A percentile compares a stretch with the other conserved stretches of the same genome.
These are phyloP conservation scores for Tulasnella sp. DNA, from an alignment of 768 basidiomycete genomes.

Conservation along the genomic window DNA sequence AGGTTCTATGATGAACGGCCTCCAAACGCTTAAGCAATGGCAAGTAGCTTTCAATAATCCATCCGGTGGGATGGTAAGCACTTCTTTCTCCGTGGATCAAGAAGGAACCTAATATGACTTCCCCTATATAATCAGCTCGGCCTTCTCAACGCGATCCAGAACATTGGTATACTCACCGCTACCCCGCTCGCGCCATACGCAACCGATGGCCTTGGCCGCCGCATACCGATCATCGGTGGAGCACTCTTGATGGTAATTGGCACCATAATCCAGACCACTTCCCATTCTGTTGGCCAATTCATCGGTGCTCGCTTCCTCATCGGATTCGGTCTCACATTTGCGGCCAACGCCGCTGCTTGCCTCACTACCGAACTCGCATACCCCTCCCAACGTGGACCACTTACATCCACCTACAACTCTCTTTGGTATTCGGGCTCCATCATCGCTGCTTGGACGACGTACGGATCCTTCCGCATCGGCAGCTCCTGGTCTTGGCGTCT, in stretches of 20 bases:
- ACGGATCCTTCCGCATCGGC: slow-evolving; percentile 60
- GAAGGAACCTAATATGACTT: background rate
- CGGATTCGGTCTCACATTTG: slow-evolving; percentile 51
- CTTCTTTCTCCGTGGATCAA: background rate
- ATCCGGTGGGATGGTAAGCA: slow-evolving; percentile 30
- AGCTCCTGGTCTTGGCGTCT: slow-evolving; percentile 74
- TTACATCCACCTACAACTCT: slow-evolving; percentile 72
- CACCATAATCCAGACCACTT: slow-evolving; percentile 56
- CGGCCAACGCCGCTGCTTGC: slow-evolving; percentile 66
- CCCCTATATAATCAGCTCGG: slow-evolving; percentile 36
- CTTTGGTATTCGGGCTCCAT: slow-evolving; percentile 82
- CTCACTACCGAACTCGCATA: slow-evolving; percentile 77
- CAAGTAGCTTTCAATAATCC: slow-evolving; percentile 46
- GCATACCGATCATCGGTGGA: slow-evolving; percentile 53
- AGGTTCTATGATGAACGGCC: slow-evolving; percentile 33
- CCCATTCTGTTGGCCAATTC: slow-evolving; percentile 65
- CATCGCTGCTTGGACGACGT: slow-evolving; percentile 72
- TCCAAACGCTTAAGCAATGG: slow-evolving; percentile 61
- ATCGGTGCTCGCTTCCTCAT: slow-evolving; percentile 55
- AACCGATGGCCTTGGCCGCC: slow-evolving; percentile 64
- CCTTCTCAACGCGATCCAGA: slow-evolving; percentile 69
- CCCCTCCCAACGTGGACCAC: slow-evolving; percentile 65
- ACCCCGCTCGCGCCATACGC: slow-evolving; percentile 41
- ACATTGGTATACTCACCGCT: slow-evolving; percentile 56
- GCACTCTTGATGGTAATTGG: slow-evolving; percentile 60